Conservation (phyloP, 805 yeast genomes). For the Suhomyces sp. region DNA sequence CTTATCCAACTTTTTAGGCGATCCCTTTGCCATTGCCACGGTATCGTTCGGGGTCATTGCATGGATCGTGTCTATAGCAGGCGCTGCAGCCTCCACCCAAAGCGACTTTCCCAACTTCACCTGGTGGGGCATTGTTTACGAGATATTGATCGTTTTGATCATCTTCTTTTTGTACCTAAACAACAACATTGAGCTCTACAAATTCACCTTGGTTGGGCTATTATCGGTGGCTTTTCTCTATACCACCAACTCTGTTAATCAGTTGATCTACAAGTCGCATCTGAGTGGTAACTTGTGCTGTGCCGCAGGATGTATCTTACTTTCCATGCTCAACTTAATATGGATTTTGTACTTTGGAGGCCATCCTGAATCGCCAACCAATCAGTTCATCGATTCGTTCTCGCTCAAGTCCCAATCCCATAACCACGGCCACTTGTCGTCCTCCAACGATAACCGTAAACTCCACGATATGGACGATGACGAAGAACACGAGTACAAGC, state of each 20-base stretch:
- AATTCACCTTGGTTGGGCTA: constrained; percentile 52
- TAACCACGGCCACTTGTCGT: constrained; percentile 33
- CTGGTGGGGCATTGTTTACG: constrained; percentile 95
- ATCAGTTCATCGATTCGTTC: constrained; percentile 80
- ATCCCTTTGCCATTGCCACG: constrained; percentile 86
- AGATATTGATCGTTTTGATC: constrained; percentile 56
- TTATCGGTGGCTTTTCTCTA: constrained; percentile 76
- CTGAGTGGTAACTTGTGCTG: constrained; percentile 75
- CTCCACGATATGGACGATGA: constrained; percentile 11
- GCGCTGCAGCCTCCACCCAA: constrained; percentile 53
- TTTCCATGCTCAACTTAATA: constrained; percentile 74
- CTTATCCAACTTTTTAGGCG: constrained; percentile 59
- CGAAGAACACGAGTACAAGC: constrained; percentile 26
- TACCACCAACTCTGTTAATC: constrained; percentile 79
- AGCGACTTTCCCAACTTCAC: constrained; percentile 70
- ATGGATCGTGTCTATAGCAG: constrained; percentile 88
- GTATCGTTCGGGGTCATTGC: constrained; percentile 68
- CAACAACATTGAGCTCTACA: constrained; percentile 68
- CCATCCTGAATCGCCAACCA: constrained; percentile 83
- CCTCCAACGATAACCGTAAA: constrained; percentile 15
- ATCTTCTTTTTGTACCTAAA: constrained; percentile 52
- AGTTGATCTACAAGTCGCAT: constrained; percentile 61
- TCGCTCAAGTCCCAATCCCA: constrained; percentile 49
- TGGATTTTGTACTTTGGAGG: constrained; percentile 92
- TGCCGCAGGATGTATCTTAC: constrained; percentile 85